phyloP scores from a whole-genome alignment of 768 basidiomycete genomes.

The Russula ochroleuca region DNA sequence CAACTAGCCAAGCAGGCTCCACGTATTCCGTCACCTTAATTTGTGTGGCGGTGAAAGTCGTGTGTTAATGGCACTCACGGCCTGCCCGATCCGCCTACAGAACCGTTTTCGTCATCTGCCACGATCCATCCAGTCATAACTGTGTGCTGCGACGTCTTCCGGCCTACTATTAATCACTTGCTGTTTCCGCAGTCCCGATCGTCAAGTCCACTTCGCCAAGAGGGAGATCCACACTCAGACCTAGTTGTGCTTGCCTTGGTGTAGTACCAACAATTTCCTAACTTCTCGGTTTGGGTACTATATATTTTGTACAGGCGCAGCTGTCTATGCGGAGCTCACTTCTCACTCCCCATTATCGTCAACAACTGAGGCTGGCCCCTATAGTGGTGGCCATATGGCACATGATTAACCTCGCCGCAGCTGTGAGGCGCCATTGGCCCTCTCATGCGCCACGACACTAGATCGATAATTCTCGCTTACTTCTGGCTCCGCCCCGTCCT shows the following conservation, averaged over 20 bases:
- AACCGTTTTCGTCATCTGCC: background rate
- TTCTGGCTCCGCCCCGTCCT: background rate
- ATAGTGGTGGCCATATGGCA: background rate
- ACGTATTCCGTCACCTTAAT: background rate
- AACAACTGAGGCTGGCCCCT: background rate
- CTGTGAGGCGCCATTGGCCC: background rate
- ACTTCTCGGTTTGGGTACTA: background rate
- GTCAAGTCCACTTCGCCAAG: background rate
- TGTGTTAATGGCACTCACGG: background rate
- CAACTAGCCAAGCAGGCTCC: background rate
- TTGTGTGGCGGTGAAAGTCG: background rate
- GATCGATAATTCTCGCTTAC: background rate
- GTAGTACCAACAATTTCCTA: too few species aligned
- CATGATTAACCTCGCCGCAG: background rate
- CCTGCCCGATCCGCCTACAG: background rate
- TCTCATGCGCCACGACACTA: background rate
- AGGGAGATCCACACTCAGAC: background rate
- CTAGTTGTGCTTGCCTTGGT: background rate
- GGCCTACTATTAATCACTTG: background rate
- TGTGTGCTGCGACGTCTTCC: background rate
- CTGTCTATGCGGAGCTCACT: background rate
- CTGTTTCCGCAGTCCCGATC: background rate
- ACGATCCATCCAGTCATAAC: background rate
- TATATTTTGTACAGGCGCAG: background rate
- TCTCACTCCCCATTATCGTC: background rate